phyloP scores from a whole-genome alignment of 2,329 filamentous ascomycete genomes.

The Huntiella abstrusa region DNA sequence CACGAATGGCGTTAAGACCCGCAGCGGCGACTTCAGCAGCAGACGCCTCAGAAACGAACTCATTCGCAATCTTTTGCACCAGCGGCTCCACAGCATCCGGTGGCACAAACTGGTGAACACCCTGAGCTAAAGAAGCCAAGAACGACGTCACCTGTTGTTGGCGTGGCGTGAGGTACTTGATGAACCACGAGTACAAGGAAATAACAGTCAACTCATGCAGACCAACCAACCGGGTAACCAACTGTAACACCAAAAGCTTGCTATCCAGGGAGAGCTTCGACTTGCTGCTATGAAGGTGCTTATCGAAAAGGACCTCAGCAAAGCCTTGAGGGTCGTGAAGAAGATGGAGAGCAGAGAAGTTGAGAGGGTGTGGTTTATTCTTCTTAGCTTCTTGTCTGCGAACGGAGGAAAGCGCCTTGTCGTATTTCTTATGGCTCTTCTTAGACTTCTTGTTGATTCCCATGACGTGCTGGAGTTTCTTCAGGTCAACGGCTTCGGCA shows the following conservation, averaged over 20 bases:
- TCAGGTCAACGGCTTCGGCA: constrained; percentile 61
- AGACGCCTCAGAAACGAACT: constrained; percentile 90
- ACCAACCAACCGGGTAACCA: constrained; percentile 79
- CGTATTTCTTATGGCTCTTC: constrained; percentile 63
- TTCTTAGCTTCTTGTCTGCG: constrained; percentile 78
- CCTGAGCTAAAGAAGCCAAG: constrained; percentile 78
- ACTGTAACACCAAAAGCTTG: constrained; percentile 73
- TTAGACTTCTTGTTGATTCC: constrained; percentile 94
- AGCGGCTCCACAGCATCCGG: constrained; percentile 83
- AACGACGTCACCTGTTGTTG: constrained; percentile 87
- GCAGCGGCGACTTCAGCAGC: constrained; percentile 81
- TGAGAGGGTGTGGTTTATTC: constrained; percentile 67
- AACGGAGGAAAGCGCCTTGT: constrained; percentile 63
- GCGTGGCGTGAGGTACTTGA: constrained; percentile 73
- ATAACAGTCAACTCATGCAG: constrained; percentile 83
- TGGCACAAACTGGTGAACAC: constrained; percentile 76
- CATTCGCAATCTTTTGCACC: constrained; percentile 89
- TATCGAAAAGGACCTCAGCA: constrained; percentile 72
- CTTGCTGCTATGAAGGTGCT: constrained; percentile 76
- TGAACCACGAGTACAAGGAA: constrained; percentile 87
- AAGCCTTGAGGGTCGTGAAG: constrained; percentile 90
- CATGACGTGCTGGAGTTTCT: constrained; percentile 63
- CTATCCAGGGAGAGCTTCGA: constrained; percentile 73
- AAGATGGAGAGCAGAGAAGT: constrained; percentile 89
- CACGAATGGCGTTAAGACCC: constrained; percentile 83